Base-by-base conservation (phyloP, 2,329 filamentous ascomycete genomes). In the Penicillium sp. region DNA sequence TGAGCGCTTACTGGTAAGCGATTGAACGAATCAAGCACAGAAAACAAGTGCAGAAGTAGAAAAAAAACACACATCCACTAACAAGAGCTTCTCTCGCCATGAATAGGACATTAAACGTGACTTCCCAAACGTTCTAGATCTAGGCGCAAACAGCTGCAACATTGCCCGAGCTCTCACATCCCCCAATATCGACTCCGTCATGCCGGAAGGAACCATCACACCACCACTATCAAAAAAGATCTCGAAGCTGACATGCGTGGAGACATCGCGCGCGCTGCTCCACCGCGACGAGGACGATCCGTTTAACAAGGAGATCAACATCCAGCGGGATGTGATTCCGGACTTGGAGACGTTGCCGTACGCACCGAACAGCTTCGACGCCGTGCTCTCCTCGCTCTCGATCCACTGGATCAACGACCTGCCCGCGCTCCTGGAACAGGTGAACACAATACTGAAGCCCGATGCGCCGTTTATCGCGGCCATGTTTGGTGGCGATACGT, bases 331-430 rank as follows among this genome's bases (percentile, higher is more conserved):
- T 40, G 86, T 96, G 5, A 79, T 97, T n/a, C 76, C 83, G 0
- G 74, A 77, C 55, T 69, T 80, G 21, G 91, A 92, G 72, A 82
- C 84, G 3, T 78, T 97, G 0, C 91, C 91, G 0, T 97, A 88
- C 72, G 84, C 84, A 47, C 78, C 89, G 5, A 84, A 87, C 63
- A 86, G 87, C 4, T 97, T 97, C 73, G 92, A 97, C 72, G 86
- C 96, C 6, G 90, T 97, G 11, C 79, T 99, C 60, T 96, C 91
- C 71, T 96, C 89, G 55, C 78, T 96, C 58, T 92, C 89, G 57
- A 81, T 99, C 72, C 94, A 99, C 76, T 99, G 94, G 94, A 89
- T 97, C 80, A 99, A 99, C 73, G 91, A 99, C 73, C 84, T 99
- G 5, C 94, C 94, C 0, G 90, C 89, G 1, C 80, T 95, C 11